Percentiles rank a stretch among this genome's conserved stretches.
Conservation (phyloP, 352 stramenopile genomes). For the Globisporangium iwayamae region DNA sequence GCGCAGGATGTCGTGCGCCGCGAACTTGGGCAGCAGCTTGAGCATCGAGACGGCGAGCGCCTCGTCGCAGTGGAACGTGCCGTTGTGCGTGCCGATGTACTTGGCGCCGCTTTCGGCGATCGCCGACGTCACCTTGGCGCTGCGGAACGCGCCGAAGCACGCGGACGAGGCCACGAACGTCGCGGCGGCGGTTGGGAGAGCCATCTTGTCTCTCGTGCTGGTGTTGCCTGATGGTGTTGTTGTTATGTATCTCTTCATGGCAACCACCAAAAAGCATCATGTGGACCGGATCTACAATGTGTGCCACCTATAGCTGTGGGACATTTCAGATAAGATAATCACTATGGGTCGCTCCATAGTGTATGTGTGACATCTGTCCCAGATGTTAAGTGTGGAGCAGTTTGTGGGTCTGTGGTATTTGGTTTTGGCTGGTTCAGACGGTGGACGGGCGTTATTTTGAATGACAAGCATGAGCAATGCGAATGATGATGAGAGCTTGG, state of each 20-base stretch:
- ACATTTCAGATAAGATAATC: background rate
- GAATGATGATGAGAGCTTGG: constrained; percentile 21
- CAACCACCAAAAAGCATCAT: constrained; percentile 8
- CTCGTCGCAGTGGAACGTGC: constrained; percentile 98
- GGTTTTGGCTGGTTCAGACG: constrained; percentile 5
- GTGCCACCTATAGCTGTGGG: background rate
- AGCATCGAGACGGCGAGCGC: constrained; percentile 97
- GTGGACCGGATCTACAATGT: background rate
- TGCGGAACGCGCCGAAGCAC: constrained; percentile 59
- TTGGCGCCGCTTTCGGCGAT: constrained; percentile 44
- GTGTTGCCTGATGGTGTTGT: background rate
- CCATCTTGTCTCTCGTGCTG: constrained; percentile 33
- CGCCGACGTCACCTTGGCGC: constrained; percentile 45
- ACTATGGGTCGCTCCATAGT: too few relatives aligned
- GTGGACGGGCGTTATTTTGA: background rate
- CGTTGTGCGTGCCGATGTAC: constrained; percentile 96
- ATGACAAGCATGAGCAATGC: constrained; percentile 16
- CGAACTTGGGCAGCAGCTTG: constrained; percentile 91
- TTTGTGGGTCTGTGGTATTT: background rate
- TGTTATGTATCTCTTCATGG: background rate
- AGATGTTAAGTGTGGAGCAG: background rate
- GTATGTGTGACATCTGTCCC: background rate
- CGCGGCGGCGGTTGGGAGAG: constrained; percentile 56
- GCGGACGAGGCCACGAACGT: constrained; percentile 60
- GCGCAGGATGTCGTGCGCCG: constrained; percentile 71